phyloP scores from a whole-genome alignment of 495 filamentous ascomycete genomes.

The Monascus purpureus region DNA sequence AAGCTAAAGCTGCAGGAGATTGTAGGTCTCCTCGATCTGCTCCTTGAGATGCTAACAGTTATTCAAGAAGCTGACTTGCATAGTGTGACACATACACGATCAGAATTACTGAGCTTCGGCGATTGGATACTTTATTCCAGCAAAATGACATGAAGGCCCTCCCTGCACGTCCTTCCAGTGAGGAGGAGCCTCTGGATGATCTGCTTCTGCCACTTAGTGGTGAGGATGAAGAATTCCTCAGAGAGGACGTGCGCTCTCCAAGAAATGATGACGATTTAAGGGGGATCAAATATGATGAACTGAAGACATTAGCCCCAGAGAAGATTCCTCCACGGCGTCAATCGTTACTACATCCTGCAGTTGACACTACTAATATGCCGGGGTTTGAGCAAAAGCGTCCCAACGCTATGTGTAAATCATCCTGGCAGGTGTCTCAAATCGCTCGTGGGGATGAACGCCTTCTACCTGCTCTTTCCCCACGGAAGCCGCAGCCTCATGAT shows the following conservation, averaged over 20 bases:
- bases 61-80: conserved; percentile 9
- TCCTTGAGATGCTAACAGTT: neutral
- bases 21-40: conserved; percentile 41
- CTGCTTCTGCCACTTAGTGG: conserved; percentile 31
- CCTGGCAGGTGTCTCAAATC: conserved; percentile 1
- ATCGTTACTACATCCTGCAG: conserved; percentile 20
- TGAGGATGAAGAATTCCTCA: conserved; percentile 20
- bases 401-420: conserved; percentile 3
- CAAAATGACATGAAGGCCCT: conserved; percentile 51
- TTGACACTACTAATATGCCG: conserved; percentile 8
- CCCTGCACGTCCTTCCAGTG: conserved; percentile 63
- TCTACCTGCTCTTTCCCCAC: neutral
- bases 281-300: too few species aligned
- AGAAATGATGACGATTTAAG: too few species aligned
- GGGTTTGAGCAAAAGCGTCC: conserved; percentile 1
- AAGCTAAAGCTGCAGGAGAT: conserved; percentile 75
- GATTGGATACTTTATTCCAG: conserved; percentile 45
- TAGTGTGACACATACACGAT: conserved; percentile 80
- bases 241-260: neutral
- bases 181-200: conserved; percentile 47
- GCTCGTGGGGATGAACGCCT: conserved; percentile 2
- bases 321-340: conserved; percentile 26
- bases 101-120: conserved; percentile 71
- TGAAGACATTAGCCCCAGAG: conserved; percentile 9
- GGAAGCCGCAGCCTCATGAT: too few species aligned